Evolutionary conservation across 768 basidiomycete genomes (phyloP), one percentile per base, ranked within the genome.

Genomic region (Tulasnella sp.): DNA sequence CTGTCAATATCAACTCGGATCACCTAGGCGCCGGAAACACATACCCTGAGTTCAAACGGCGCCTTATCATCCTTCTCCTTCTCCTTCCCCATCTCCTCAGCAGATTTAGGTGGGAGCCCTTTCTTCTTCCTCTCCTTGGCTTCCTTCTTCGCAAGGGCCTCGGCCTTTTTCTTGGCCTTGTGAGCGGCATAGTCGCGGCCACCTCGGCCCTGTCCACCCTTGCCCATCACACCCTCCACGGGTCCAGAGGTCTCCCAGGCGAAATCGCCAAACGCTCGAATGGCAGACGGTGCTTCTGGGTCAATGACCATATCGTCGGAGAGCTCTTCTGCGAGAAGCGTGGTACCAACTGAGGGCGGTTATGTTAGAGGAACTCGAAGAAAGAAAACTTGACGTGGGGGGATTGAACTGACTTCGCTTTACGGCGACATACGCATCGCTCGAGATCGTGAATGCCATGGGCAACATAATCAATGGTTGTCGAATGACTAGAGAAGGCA

Each of bases 191-290:
- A 38, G 15, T 38, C 34, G 7, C 34, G 34, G 7, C 34, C 34
- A 38, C 34, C 34, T 38, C 34, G 68, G 65, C 60, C 71, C 73
- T 74, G 34, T 30, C 65, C 70, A 43, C 68, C 68, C 56, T 65
- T 61, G 59, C 71, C 65, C 1, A 53, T 62, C 41, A 65, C 73
- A 29, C 72, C 76, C 0, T 66, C 66, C 41, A 80, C 77, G 1
- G 80, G 78, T 0, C 84, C 81, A 0, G 85, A 80, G 3, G 82
- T 78, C 65, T 95, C 93, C 94, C 94, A 97, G 0, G 82, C 82
- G 72, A 95, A 95, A 10, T 82, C 91, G 56, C 78, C 75, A 50
- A 79, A 74, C 47, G 89, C 78, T 59, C 78, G 76, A 53, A 96
- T 66, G 1, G 90, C 94, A 29, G 73, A 70, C n/a, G 80, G 74